Base-by-base conservation (phyloP, 805 yeast genomes). In the Saturnispora ahearnii region DNA sequence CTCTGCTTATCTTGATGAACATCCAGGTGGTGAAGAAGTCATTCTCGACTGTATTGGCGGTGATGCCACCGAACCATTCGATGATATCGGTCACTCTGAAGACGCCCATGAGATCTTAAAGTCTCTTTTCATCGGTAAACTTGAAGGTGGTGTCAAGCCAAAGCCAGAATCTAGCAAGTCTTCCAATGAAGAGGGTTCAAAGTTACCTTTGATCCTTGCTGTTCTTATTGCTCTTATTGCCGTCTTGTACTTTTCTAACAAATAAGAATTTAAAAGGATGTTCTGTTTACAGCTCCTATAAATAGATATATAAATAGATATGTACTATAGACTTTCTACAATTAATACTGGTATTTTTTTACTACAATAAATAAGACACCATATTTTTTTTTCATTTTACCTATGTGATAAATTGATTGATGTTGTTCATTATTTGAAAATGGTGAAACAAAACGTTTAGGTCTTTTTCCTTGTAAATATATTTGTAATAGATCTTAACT, bases 41-140 rank as follows among this genome's bases (percentile, higher is more conserved):
- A 76, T 91, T 41, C 65, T 81, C 53, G 83, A 83, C 53, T 87
- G 87, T 58, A 96, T 93, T 18, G 95, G 93, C 4, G 70, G 66
- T 5, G 89, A 84, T 62, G 85, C 87, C 34, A 77, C 88, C 31
- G 84, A 78, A 61, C 80, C 83, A 26, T 84, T 84, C 61, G 79
- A 78, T 57, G 96, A 88, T 62, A 90, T 93, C 64, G 99, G 99
- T 33, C 99, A 93, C 71, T 88, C 98, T 33, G 97, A 90, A 55
- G 96, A 90, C 58, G 98, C 99, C 38, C 81, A 82, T 59, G 93
- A 84, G 59, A 73, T 84, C 58, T 73, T 93, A 60, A 73, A 70
- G 42, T 79, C 77, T 38, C 71, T 88, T 62, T 72, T 77, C 57
- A 76, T 93, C 52, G 99, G 99, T 57, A 82, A 76, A 48, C 74